A percentile compares a stretch with the other conserved stretches of the same genome.
phyloP scores from a whole-genome alignment of 768 basidiomycete species.

The Russula earlei region DNA sequence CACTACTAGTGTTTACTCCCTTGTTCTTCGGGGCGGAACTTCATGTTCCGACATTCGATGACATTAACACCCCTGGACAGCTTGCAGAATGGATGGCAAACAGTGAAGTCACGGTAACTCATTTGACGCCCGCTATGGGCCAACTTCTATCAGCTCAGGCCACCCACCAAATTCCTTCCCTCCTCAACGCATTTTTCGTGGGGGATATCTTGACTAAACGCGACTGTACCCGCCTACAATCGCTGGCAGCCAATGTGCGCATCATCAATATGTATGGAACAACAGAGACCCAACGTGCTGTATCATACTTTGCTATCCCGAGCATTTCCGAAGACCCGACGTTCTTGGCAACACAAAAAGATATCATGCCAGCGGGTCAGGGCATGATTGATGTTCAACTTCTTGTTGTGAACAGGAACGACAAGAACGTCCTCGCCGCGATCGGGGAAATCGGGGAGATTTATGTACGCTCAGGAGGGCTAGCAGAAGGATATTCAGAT shows the following conservation, averaged over 20 bases:
- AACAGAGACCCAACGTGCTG: constrained; percentile 97
- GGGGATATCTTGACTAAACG: constrained; percentile 99
- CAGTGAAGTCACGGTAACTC: constrained; percentile 86
- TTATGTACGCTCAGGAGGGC: constrained; percentile 91
- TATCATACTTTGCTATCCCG: constrained; percentile 93
- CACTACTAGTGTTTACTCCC: constrained; percentile 82
- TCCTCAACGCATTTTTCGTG: constrained; percentile 92
- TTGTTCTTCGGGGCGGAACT: constrained; percentile 94
- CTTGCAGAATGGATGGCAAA: constrained; percentile 99
- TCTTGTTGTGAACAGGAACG: constrained; percentile 85
- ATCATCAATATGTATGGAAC: constrained; percentile 99
- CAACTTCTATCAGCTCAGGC: constrained; percentile 91
- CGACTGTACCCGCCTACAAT: constrained; percentile 89
- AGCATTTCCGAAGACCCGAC: constrained; percentile 75
- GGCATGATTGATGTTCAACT: constrained; percentile 99
- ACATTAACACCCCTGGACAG: constrained; percentile 93
- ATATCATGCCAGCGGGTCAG: constrained; percentile 93
- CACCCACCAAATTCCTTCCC: constrained; percentile 71
- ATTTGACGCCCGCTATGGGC: constrained; percentile 98
- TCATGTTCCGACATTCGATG: constrained; percentile 92
- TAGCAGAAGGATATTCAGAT: constrained; percentile 93
- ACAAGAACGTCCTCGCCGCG: constrained; percentile 78
- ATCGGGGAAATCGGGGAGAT: constrained; percentile 98
- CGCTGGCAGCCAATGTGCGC: constrained; percentile 81
- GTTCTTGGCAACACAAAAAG: constrained; percentile 90